Base-by-base conservation (phyloP, 2,329 filamentous ascomycete species). In the Clonostachys rhizophaga region DNA sequence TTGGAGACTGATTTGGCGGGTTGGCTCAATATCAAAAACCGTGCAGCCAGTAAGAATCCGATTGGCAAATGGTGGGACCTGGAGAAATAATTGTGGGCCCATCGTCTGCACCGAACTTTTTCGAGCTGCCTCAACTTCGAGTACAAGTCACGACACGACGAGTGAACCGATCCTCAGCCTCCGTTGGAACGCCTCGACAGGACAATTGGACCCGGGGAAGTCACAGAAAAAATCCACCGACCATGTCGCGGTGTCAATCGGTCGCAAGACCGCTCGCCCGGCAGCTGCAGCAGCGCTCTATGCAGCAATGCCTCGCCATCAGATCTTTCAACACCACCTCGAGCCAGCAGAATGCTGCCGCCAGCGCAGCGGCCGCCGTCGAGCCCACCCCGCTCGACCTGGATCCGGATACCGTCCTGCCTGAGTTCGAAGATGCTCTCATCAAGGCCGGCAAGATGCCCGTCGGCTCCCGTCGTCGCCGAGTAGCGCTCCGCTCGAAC, bases 391-490 rank as follows among this genome's bases (percentile, higher is more conserved):
- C 69, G 34, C 63, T 68, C 53, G 69, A 76, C 55, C 68, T 82
- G 55, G 81, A 90, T 62, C 87, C 85, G n/a, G 73, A 79, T 52
- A 83, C 81, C n/a, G 86, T 88, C 24, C 76, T 81, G 40, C 81
- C 66, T 42, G 62, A 66, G 49, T 66, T 66, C 47, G 66, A 69
- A 52, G 75, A 83, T 49, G 87, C 94, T 68, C 76, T 96, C 46
- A 72, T 91, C 60, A 81, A 80, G 61, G 71, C 78, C 54, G 86
- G 88, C 47, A 76, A 83, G 41, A 76, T 81, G 51, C 90, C 89
- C 45, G 74, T 96, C 58, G 91, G 91, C 44, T 95, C 91, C 42
- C 84, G 91, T 57, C 83, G 91, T 74, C 86, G 91, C 52, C 86
- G 92, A 63, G 81, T 83, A 30, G 87, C 87, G 30, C 66, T 91